Evolutionary conservation across 2,329 filamentous ascomycete genomes (phyloP), one percentile per base, ranked within the genome.

Genomic region (Fusarium solani-melongenae): DNA sequence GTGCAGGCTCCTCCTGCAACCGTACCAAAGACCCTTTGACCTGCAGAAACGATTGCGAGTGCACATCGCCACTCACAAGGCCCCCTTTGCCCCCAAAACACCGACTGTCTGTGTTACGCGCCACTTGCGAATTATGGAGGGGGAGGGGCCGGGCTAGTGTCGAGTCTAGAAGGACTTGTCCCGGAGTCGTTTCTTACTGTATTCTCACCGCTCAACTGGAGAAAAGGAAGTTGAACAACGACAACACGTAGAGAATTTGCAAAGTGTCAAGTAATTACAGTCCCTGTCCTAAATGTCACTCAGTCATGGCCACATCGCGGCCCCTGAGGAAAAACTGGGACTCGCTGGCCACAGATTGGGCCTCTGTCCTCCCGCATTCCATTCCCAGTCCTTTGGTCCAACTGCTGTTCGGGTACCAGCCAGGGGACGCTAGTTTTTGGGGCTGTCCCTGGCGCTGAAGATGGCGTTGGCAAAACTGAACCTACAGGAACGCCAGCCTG

Each of bases 281-380:
- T 46, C 41, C 41, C 22, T 49, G 44, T 11, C 15, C 14, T 22
- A 46, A 49, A 29, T 49, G 44, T n/a, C 44, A 46, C 41, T 46
- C 44, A 49, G 24, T n/a, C 24, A 49, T 51, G 46, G 17, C 46
- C 46, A n/a, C 17, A 68, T 74, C 71, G 71, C 71, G 60, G 46
- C 39, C 67, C 15, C 71, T 71, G 71, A 73, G 41, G 31, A 49
- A 75, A 75, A 76, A 70, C 39, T 70, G 72, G 67, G 44, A 7
- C 58, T 62, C 33, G 22, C 31, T 53, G 24, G 46, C 29, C 67
- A 73, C 51, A 61, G 70, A 71, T 69, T 58, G 73, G 64, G 65
- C 64, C 68, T 61, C 39, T 12, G 33, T 36, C 58, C 22, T 76
- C 65, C 75, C 71, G 75, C 75, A 75, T 77, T 75, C 73, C 75